A percentile compares a stretch with the other conserved stretches of the same genome.
phyloP scores from a whole-genome alignment of 75 land plant species.

The Cryptomeria japonica region DNA sequence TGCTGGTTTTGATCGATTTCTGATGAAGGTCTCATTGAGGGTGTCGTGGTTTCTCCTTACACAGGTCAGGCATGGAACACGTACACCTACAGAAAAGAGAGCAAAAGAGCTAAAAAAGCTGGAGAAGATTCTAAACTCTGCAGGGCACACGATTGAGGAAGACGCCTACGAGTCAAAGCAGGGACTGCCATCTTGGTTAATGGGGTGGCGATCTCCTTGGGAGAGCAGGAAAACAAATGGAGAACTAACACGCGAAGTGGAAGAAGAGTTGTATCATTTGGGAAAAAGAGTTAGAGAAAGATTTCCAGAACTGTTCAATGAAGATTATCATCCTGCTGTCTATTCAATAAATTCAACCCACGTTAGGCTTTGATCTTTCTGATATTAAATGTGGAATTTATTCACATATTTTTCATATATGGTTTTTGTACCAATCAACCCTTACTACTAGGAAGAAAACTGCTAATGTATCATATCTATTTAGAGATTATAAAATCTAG shows the following conservation, averaged over 20 bases:
- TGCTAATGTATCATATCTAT: no score
- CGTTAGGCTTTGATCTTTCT: constrained; percentile 35
- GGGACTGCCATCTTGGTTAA: constrained; percentile 63
- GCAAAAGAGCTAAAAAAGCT: constrained; percentile 59
- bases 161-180: constrained; percentile 5
- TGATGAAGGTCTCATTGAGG: no score
- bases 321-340: constrained; percentile 83
- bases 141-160: constrained; percentile 5
- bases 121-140: constrained; percentile 31
- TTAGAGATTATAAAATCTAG: no score
- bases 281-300: constrained; percentile 61
- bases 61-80: constrained; percentile 95
- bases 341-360: constrained; percentile 79
- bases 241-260: constrained; percentile 66
- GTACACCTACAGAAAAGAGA: constrained; percentile 86
- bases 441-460: no score
- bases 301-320: constrained; percentile 64
- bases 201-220: constrained; percentile 88
- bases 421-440: no score
- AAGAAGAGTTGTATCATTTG: constrained; percentile 78
- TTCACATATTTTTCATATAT: not conserved
- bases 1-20: no score
- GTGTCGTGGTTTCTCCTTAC: no score
- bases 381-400: not conserved
- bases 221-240: constrained; percentile 63